Evolutionary conservation across 2,329 filamentous ascomycete genomes (phyloP).

Genomic region (Xylaria sp.): DNA sequence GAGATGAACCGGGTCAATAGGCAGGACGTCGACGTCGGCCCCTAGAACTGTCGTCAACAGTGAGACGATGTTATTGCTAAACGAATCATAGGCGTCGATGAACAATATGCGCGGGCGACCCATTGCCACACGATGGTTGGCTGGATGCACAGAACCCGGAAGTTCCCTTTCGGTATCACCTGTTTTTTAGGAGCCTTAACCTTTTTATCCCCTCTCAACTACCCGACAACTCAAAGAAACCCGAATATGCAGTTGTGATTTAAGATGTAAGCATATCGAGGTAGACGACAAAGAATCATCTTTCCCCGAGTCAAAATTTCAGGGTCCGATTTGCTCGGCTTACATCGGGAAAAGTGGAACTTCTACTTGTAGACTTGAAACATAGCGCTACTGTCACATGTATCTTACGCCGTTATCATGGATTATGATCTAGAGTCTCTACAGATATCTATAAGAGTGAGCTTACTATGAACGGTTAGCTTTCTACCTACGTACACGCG

Average conservation of each 20-base stretch:
- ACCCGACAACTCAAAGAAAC: background rate
- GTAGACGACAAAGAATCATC: background rate
- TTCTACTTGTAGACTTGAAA: background rate
- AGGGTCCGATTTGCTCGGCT: slow-evolving; percentile 32
- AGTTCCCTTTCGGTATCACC: slow-evolving; percentile 2
- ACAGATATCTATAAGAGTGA: background rate
- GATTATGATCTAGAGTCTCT: background rate
- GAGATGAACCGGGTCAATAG: slow-evolving; percentile 72
- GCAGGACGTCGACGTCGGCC: slow-evolving; percentile 75
- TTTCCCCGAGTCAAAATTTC: slow-evolving; percentile 9
- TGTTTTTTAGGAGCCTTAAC: too few relatives aligned
- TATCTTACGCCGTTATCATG: background rate
- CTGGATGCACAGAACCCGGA: background rate
- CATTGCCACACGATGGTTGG: slow-evolving; percentile 42
- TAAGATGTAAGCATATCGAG: background rate
- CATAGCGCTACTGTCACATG: background rate
- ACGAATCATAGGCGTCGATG: slow-evolving; percentile 96
- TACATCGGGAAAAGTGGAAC: slow-evolving; percentile 28
- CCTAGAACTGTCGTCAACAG: slow-evolving; percentile 76
- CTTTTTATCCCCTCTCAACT: background rate
- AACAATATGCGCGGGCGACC: slow-evolving; percentile 73
- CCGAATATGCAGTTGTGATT: background rate
- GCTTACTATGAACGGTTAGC: background rate
- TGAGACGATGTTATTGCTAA: slow-evolving; percentile 92
- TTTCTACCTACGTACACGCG: background rate